These are phyloP conservation scores for Mallotus japonicus DNA, from an alignment of 441 rosid species.

Conservation along the genomic window DNA sequence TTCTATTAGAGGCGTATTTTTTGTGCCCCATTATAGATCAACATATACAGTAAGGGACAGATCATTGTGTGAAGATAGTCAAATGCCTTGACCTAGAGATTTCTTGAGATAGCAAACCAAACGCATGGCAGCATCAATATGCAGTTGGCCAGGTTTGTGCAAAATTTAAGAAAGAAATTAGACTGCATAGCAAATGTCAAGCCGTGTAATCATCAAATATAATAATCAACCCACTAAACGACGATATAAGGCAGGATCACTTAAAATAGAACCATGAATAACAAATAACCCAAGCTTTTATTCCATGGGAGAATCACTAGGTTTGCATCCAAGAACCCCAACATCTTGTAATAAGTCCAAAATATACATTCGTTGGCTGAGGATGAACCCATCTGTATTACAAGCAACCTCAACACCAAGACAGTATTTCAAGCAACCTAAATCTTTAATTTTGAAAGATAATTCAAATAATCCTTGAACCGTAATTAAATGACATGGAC, in stretches of 20 bases:
- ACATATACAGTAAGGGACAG: not conserved
- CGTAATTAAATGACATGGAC: too few species aligned
- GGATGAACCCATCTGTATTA: not conserved
- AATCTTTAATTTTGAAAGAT: conserved; percentile 4
- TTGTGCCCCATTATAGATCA: not conserved
- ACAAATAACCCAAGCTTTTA: not conserved
- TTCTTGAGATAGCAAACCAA: not conserved
- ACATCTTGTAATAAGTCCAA: not conserved
- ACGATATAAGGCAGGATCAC: not conserved
- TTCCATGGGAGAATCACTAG: not conserved
- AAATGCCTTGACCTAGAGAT: not conserved
- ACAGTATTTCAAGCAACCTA: not conserved
- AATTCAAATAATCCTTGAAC: too few species aligned
- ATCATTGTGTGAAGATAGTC: not conserved
- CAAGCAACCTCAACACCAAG: not conserved
- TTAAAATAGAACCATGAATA: not conserved
- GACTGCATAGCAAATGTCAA: not conserved
- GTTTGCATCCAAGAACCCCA: not conserved
- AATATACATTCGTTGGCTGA: not conserved
- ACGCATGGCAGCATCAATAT: not conserved
- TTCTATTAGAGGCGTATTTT: too few species aligned
- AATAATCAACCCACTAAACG: not conserved
- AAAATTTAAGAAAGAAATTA: conserved; percentile 3
- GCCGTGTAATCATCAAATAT: not conserved
- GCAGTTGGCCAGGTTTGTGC: not conserved